phyloP scores from a whole-genome alignment of 225 moss, liverwort and hornwort species.

The Thuidium tamariscinum region DNA sequence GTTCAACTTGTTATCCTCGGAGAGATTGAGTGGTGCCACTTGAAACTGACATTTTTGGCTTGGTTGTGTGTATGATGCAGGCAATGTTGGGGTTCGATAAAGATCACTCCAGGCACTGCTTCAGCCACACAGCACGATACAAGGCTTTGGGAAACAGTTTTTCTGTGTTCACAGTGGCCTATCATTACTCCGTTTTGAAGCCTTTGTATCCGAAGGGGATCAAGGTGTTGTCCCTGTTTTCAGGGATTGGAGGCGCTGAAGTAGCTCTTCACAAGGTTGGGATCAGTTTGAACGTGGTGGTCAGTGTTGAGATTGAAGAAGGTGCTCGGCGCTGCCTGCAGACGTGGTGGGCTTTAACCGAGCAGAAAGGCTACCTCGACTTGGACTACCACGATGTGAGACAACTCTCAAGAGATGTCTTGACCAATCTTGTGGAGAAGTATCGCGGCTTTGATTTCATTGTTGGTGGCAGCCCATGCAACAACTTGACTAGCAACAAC shows the following conservation, averaged over 20 bases:
- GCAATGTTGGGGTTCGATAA: slow-evolving; percentile 64
- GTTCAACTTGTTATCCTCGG: neutral
- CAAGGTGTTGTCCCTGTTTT: slow-evolving; percentile 64
- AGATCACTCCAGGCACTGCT: slow-evolving; percentile 41
- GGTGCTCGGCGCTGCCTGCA: slow-evolving; percentile 46
- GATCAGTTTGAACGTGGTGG: slow-evolving; percentile 50
- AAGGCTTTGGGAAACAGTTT: slow-evolving; percentile 78
- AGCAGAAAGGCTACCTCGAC: slow-evolving; percentile 49
- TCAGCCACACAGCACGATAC: slow-evolving; percentile 17
- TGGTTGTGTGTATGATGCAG: slow-evolving; percentile 1
- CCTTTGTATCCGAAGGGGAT: slow-evolving; percentile 52
- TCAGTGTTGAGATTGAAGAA: slow-evolving; percentile 72
- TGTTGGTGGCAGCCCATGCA: slow-evolving; percentile 84
- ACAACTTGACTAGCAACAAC: slow-evolving; percentile 67
- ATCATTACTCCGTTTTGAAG: slow-evolving; percentile 68
- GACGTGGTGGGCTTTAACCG: slow-evolving; percentile 60
- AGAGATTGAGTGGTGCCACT: neutral
- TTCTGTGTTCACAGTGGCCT: slow-evolving; percentile 72
- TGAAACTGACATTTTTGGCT: neutral
- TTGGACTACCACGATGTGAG: slow-evolving; percentile 36
- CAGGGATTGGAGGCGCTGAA: slow-evolving; percentile 91
- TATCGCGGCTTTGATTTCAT: slow-evolving; percentile 71
- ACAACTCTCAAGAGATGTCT: slow-evolving; percentile 9
- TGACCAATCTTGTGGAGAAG: slow-evolving; percentile 7
- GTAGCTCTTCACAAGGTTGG: slow-evolving; percentile 75